A percentile compares a stretch with the other conserved stretches of the same genome.
Evolutionary conservation across 2,329 filamentous ascomycete genomes (phyloP).

Genomic region (Diaporthe capsici): DNA sequence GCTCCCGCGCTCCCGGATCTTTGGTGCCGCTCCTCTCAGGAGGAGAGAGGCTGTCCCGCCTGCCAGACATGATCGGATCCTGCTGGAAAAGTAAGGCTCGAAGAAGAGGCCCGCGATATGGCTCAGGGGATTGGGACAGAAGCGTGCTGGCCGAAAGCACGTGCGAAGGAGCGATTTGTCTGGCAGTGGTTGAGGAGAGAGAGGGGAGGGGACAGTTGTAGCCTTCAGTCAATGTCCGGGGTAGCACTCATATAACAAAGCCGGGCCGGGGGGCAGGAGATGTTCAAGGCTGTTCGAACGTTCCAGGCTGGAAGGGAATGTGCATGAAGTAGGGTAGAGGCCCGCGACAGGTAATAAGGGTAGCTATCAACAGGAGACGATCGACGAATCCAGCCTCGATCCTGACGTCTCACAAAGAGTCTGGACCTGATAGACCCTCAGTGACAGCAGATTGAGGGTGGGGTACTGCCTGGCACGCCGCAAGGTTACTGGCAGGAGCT

Average conservation of each 20-base stretch:
- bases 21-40: conserved; percentile 58
- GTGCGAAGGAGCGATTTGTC: conserved; percentile 28
- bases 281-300: conserved; percentile 23
- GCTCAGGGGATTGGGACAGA: not conserved
- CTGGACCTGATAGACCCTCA: conserved; percentile 38
- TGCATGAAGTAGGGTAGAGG: conserved; percentile 25
- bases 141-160: conserved; percentile 29
- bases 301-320: conserved; percentile 25
- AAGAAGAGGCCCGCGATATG: conserved; percentile 2
- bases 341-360: conserved; percentile 32
- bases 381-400: conserved; percentile 40
- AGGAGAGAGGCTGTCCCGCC: conserved; percentile 56
- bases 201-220: conserved; percentile 21
- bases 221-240: conserved; percentile 2
- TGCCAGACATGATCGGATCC: conserved; percentile 49
- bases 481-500: conserved; percentile 14
- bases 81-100: not conserved
- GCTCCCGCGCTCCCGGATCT: conserved; percentile 72
- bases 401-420: conserved; percentile 41
- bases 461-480: conserved; percentile 17
- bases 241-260: conserved; percentile 8
- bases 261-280: conserved; percentile 6
- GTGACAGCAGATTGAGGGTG: conserved; percentile 33
- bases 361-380: conserved; percentile 36
- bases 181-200: conserved; percentile 33